Evolutionary conservation across 1,284 basidiomycete species (phyloP).

Genomic region (Rhodotorula sp.): DNA sequence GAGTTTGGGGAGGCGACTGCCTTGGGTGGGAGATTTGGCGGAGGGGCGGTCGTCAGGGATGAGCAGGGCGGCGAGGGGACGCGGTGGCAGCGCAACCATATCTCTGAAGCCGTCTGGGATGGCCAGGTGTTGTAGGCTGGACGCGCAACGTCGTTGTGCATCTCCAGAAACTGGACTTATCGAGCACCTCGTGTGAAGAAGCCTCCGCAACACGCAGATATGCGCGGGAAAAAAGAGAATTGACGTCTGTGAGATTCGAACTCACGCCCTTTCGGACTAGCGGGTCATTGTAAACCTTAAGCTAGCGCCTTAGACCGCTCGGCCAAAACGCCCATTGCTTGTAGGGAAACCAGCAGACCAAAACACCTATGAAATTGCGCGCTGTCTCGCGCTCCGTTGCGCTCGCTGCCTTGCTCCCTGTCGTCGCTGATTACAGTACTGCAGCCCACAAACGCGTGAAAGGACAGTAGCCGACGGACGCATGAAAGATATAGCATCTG

Average conservation of each 20-base stretch:
- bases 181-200: no score
- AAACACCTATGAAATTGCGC: no score
- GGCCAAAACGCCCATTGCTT: slow-evolving; percentile 30
- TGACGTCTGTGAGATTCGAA: slow-evolving; percentile 38
- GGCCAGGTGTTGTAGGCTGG: slow-evolving; percentile 48
- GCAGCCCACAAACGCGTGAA: not conserved
- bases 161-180: no score
- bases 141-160: no score
- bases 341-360: no score
- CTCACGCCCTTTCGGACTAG: slow-evolving; percentile 41
- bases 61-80: slow-evolving; percentile 60
- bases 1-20: slow-evolving; percentile 54
- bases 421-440: not conserved
- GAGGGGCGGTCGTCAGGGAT: slow-evolving; percentile 66
- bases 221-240: no score
- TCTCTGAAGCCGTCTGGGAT: slow-evolving; percentile 66
- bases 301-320: slow-evolving; percentile 44
- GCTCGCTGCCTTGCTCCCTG: not conserved
- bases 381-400: no score
- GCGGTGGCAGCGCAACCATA: slow-evolving; percentile 68
- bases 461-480: not conserved
- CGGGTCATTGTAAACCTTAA: slow-evolving; percentile 27
- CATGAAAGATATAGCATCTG: no score
- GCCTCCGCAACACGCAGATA: no score
- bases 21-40: slow-evolving; percentile 45